A percentile compares a stretch with the other conserved stretches of the same genome.
Evolutionary conservation across 148 eudicot genomes (phyloP).

Genomic region (Chenopodium berlandieri): DNA sequence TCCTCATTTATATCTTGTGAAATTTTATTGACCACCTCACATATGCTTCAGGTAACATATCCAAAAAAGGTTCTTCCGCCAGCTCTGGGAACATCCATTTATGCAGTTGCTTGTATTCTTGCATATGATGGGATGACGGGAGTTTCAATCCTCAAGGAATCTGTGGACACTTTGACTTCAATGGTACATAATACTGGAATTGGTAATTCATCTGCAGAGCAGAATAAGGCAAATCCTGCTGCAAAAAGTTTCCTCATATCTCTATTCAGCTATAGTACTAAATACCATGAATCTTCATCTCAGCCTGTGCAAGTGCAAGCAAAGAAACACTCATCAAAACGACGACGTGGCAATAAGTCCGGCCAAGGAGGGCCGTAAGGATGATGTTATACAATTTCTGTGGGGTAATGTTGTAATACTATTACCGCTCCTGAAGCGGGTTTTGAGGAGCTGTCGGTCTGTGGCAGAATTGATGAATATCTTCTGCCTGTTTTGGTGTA

Average conservation of each 20-base stretch:
- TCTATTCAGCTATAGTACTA: constrained; percentile 2
- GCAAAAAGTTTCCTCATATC: constrained; percentile 35
- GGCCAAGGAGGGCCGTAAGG: background rate
- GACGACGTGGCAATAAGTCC: constrained; percentile 26
- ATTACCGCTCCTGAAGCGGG: background rate
- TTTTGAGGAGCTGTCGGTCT: background rate
- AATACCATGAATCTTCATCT: no score
- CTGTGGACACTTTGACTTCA: constrained; percentile 48
- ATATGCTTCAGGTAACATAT: constrained; percentile 47
- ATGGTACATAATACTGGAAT: constrained; percentile 54
- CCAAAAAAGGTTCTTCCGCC: constrained; percentile 62
- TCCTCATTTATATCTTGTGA: background rate
- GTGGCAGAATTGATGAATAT: background rate
- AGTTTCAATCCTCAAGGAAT: constrained; percentile 32
- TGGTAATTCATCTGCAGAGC: constrained; percentile 28
- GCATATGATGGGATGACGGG: constrained; percentile 68
- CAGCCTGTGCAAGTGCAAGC: constrained; percentile 12
- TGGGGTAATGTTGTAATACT: background rate
- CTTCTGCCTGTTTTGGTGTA: background rate
- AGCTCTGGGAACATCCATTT: constrained; percentile 52
- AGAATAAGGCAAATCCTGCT: constrained; percentile 18
- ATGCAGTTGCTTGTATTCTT: constrained; percentile 60
- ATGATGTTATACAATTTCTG: background rate
- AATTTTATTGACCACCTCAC: background rate
- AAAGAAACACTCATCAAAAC: constrained; percentile 30